A percentile compares a stretch with the other conserved stretches of the same genome.
phyloP scores from a whole-genome alignment of 345 rosid genomes.

The Lumnitzera littorea region DNA sequence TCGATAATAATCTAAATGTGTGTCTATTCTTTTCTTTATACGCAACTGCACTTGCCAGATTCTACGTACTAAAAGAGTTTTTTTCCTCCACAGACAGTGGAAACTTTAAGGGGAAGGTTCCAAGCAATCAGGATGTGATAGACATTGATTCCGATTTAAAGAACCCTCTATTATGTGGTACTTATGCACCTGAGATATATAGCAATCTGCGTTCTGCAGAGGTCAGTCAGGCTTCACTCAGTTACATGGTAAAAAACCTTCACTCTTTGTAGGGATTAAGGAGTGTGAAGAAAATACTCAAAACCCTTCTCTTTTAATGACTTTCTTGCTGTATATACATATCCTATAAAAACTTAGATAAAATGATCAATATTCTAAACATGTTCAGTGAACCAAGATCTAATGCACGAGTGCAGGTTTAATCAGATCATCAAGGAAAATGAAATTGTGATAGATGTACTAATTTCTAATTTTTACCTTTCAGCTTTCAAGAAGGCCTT shows the following conservation, averaged over 20 bases:
- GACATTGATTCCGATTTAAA: constrained; percentile 63
- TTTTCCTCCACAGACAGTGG: constrained; percentile 26
- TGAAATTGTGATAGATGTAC: neutral
- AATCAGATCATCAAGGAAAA: neutral
- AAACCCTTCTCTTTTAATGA: neutral
- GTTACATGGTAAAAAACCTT: neutral
- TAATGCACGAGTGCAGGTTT: neutral
- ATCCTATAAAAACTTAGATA: too few species aligned
- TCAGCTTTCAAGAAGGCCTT: constrained; percentile 66
- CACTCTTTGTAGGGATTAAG: too few species aligned
- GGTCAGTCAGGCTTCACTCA: constrained; percentile 30
- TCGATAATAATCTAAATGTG: too few species aligned
- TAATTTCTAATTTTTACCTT: constrained; percentile 12
- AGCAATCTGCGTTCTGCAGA: constrained; percentile 68
- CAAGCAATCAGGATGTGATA: constrained; percentile 27
- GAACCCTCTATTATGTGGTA: constrained; percentile 67
- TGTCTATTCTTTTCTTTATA: neutral
- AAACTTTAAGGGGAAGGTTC: constrained; percentile 17
- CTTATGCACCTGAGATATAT: constrained; percentile 70
- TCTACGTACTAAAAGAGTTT: neutral
- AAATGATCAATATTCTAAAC: neutral
- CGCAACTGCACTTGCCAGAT: neutral
- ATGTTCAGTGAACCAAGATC: constrained; percentile 15
- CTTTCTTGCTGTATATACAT: too few species aligned
- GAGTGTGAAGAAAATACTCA: neutral